Base-by-base conservation (phyloP, 306 rosid genomes). In the Crataegus laevigata region DNA sequence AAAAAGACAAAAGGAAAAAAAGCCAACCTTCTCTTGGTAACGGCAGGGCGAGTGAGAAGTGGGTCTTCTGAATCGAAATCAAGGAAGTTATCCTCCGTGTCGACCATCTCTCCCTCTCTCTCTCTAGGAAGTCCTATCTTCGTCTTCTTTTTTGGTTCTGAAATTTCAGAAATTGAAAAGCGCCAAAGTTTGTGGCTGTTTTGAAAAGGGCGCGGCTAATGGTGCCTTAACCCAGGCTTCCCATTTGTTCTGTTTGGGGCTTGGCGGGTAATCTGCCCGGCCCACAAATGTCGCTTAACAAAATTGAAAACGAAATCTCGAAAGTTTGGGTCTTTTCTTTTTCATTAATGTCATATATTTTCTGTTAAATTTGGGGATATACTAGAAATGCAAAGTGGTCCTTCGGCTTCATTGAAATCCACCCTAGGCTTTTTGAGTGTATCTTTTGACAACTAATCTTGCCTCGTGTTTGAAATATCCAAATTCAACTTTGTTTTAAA, bases 51-150 rank as follows among this genome's bases (percentile, higher is more conserved):
- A 29, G 30, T 68, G 68, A 82, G 86, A 68, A 88, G 86, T 22
- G 72, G 82, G 66, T 91, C 97, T 73, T 91, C 91, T 15, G 68
- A 13, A 72, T 91, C 98, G 72, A 91, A 88, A 74, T 94, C 97
- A 70, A 89, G 79, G 66, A 86, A 84, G 50, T 65, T 84, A 47
- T 89, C 82, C 77, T 89, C 82, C 77, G 73, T 71, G 22, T 80
- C 78, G 62, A 58, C 69, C 64, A 63, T 69, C 69, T 30, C 24
- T 40, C 13, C 29, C 62, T 34, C 38, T 47, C 40, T 57, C 72
- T 40, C 62, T 36, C 9, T 36, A 7, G 40, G 9, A 36, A 36
- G 28, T 43, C 30, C 11, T 1, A 8, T 32, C 72, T 26, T 68
- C 57, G 13, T 66, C 54, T 22, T 61, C 12, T 38, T 30, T 24